Evolutionary conservation across 352 stramenopile genomes (phyloP), one percentile per base, ranked within the genome.

Genomic region (Globisporangium paroecandrum): DNA sequence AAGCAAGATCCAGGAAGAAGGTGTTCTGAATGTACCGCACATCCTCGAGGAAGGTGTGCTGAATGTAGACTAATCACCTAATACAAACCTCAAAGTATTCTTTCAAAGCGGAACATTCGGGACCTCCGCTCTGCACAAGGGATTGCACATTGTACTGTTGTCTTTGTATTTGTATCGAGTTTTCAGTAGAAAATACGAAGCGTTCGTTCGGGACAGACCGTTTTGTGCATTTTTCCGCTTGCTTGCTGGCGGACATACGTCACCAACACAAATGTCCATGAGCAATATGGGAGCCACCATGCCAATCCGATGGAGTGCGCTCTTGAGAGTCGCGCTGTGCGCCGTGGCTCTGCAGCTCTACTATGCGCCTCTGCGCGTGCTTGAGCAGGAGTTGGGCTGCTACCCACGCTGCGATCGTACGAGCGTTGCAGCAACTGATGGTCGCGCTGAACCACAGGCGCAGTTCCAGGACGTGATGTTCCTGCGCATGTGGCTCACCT

Each of bases 401-500:
- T 55, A 64, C 12, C 46, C 59, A 25, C 15, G 25, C 18, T 56
- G 36, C 20, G 25, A 2, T 24, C 18, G 18, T 8, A 25, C 7
- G 15, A 59, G 27, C 18, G 54, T 24, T 22, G 55, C 9, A 4
- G 55, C 7, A 10, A 4, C 51, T 25, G 18, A 7, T 46, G 13
- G 29, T 46, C 12, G 12, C 10, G 34, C 6, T 18, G 24, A 54
- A 0, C 9, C 3, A 4, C 34, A 46, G n/a, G 24, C 46, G 58
- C 65, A 65, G 57, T 46, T 62, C 34, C 57, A 64, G 22, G 32
- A 63, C 25, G 54, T 62, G 54, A 25, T 61, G 22, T 59, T 72
- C 22, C 49, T 75, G 56, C 61, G 70, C 29, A 67, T 68, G 61
- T 65, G 63, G 66, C 61, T 75, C 34, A 66, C 61, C 27, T 71